These are phyloP conservation scores for Dactylonectria macrodidyma DNA, from an alignment of 2,329 filamentous ascomycete genomes.

Conservation along the genomic window DNA sequence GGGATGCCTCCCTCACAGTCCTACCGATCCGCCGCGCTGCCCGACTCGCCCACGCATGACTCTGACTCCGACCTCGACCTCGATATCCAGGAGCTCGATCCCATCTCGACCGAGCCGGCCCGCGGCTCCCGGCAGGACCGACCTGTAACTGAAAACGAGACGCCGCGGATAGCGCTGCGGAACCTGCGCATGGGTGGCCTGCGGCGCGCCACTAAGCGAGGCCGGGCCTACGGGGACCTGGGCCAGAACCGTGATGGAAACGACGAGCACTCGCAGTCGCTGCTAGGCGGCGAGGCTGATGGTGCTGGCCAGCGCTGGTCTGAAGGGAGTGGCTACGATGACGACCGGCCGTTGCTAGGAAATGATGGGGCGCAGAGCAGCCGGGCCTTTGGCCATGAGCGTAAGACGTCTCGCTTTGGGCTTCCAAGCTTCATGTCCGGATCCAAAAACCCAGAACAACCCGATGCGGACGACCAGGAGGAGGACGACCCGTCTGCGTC, in stretches of 20 bases:
- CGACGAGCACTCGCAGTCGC: constrained; percentile 76
- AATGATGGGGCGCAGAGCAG: constrained; percentile 49
- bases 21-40: constrained; percentile 70
- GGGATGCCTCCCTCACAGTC: constrained; percentile 71
- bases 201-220: constrained; percentile 69
- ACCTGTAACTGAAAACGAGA: constrained; percentile 57
- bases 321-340: constrained; percentile 75
- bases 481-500: constrained; percentile 79
- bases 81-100: constrained; percentile 85
- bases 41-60: constrained; percentile 76
- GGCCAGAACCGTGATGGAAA: constrained; percentile 69
- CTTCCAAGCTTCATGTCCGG: constrained; percentile 78
- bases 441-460: constrained; percentile 51
- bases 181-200: constrained; percentile 77
- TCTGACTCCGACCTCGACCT: constrained; percentile 84
- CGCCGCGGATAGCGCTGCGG: constrained; percentile 78
- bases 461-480: constrained; percentile 64
- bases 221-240: constrained; percentile 72
- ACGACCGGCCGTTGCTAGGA: constrained; percentile 78
- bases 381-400: constrained; percentile 49
- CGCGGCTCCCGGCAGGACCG: constrained; percentile 50
- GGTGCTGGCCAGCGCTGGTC: constrained; percentile 69
- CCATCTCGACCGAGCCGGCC: constrained; percentile 60
- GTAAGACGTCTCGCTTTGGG: constrained; percentile 66
- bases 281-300: constrained; percentile 77